Evolutionary conservation across 805 yeast genomes (phyloP), one percentile per base, ranked within the genome.

Genomic region (Metschnikowia kunwiensis): DNA sequence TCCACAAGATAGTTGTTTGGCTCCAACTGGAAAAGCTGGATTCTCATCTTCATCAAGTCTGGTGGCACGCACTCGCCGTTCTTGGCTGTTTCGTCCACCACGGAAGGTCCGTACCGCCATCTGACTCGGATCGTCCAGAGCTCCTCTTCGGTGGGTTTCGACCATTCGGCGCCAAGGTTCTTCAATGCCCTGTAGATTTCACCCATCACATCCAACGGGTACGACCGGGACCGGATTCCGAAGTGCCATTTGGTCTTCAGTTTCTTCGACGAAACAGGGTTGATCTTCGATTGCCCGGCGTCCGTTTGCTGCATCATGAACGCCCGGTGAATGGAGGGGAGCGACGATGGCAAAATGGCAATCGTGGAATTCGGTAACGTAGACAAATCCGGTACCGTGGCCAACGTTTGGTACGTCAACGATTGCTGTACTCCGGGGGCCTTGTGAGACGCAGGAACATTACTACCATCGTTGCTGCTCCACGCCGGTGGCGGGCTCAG

Each of bases 201-300:
- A 18, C 97, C 96, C 97, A 93, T 93, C 3, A 93, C 98, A 60
- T 93, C 98, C 50, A 93, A 70, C 22, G 98, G 97, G 57, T 93
- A 93, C 1, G 96, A 86, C 53, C 97, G 74, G 7, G 96, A 87
- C 57, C 98, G 74, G 43, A 93, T 93, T 47, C 98, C 98, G 57
- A 93, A 93, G 68, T 93, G 98, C 98, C 98, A 93, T 61, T 95
- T 80, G 5, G 96, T 86, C 62, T 88, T 91, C 43, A 91, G 84
- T 59, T 86, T 87, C 60, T 91, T 88, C 30, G 83, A 72, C 16
- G 81, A 72, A 14, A 80, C 68, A 7, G 86, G 80, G 27, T 71
- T 68, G 32, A 68, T 60, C 27, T 60, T 54, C 18, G 56, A 37
- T 35, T 53, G 58, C 40, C 50, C 46, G 17, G 48, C 47, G 14